Conservation (phyloP, 2,329 filamentous ascomycete species). For the Stachybotrys chartarum region DNA sequence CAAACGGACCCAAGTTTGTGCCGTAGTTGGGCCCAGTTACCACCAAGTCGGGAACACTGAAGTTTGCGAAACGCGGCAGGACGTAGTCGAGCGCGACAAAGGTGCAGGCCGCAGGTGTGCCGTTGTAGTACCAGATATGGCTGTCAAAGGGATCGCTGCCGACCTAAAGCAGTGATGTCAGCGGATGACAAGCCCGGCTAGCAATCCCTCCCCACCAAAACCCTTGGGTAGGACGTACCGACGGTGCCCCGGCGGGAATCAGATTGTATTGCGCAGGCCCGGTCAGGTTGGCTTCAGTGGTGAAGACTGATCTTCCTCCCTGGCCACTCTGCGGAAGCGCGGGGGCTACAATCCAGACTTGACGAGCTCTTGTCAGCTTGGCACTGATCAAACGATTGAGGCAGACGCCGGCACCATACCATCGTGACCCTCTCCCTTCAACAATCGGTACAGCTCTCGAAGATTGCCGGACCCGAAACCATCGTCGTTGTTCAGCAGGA, state of each 20-base stretch:
- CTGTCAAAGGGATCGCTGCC: slow-evolving; percentile 43
- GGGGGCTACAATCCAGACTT: slow-evolving; percentile 22
- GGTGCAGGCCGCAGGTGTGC: slow-evolving; percentile 47
- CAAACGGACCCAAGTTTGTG: slow-evolving; percentile 44
- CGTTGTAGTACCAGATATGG: slow-evolving; percentile 55
- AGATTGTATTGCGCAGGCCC: slow-evolving; percentile 17
- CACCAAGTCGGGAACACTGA: slow-evolving; percentile 44
- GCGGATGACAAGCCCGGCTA: background rate
- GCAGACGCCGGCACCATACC: slow-evolving; percentile 7
- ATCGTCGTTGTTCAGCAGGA: slow-evolving; percentile 22
- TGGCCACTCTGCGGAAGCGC: slow-evolving; percentile 21
- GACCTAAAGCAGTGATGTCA: slow-evolving; percentile 8
- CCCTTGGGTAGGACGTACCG: slow-evolving; percentile 13
- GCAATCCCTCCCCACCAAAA: background rate
- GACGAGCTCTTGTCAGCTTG: background rate
- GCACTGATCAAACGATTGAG: accelerated
- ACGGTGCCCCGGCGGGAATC: slow-evolving; percentile 19
- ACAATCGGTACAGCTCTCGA: slow-evolving; percentile 19
- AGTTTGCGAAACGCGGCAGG: slow-evolving; percentile 39
- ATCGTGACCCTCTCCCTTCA: slow-evolving; percentile 19
- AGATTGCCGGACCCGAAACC: slow-evolving; percentile 21
- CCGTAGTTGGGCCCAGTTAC: slow-evolving; percentile 50
- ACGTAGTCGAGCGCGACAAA: slow-evolving; percentile 51
- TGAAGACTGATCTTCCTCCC: slow-evolving; percentile 19
- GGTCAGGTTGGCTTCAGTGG: slow-evolving; percentile 18